Evolutionary conservation across 495 filamentous ascomycete genomes (phyloP), one percentile per base, ranked within the genome.

Genomic region (Neurospora sp.): DNA sequence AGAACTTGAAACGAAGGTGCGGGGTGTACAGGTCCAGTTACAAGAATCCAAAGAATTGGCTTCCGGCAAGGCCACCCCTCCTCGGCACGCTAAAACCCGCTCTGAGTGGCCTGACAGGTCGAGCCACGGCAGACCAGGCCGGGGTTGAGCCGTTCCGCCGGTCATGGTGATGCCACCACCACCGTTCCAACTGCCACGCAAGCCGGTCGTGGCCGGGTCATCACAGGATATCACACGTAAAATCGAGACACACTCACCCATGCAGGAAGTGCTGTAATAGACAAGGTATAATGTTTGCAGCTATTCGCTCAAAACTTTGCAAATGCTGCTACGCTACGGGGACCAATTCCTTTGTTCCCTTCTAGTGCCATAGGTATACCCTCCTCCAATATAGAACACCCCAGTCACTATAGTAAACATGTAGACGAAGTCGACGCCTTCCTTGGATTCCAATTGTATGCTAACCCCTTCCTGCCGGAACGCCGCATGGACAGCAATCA

Each of bases 381-480:
- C 27, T 61, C 53, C 53, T 61, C 53, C 53, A 35, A 61, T 16
- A 35, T 35, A 61, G 27, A 61, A 35, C 53, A 61, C 53, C 53
- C 27, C 12, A 61, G 5, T 61, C 53, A 61, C 14, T 35, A 61
- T 35, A 35, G 12, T 16, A 61, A 61, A 61, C 53, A 61, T 35
- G 53, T 61, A 61, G 53, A 27, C 53, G 14, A 61, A 35, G 53
- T 61, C 53, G 53, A 61, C 53, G 22, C 53, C 71, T 72, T 38
- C 68, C 59, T 72, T 40, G 69, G 70, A 75, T 77, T 75, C 75
- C 75, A 68, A 72, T 44, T 65, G 70, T 74, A 76, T 76, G 74
- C 74, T 75, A 73, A 69, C 39, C 39, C 53, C 61, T 68, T 40
- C 22, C 69, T 53, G 69, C 71, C 22, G 12, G 18, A 78, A 77